These are phyloP conservation scores for Cryptosporidium tyzzeri DNA, from an alignment of 169 alveolate genomes.

Conservation along the genomic window DNA sequence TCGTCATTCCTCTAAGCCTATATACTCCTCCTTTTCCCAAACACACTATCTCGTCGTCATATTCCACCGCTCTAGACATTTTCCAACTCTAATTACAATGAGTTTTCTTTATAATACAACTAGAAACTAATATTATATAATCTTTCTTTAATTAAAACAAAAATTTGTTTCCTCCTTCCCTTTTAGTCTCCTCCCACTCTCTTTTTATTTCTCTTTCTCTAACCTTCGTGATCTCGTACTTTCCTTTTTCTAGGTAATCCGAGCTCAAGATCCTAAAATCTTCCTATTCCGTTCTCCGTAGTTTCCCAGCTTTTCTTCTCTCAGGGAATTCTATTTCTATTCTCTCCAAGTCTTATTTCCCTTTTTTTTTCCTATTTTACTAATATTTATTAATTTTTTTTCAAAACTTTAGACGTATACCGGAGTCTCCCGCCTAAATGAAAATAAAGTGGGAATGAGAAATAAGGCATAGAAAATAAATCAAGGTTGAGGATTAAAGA, in stretches of 20 bases:
- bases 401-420: background rate
- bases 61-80: background rate
- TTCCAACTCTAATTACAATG: background rate
- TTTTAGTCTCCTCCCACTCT: background rate
- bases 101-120: background rate
- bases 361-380: background rate
- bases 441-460: background rate
- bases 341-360: background rate
- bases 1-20: constrained; percentile 34
- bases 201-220: background rate
- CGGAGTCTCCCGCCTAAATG: background rate
- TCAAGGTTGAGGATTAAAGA: background rate
- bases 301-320: background rate
- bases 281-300: background rate
- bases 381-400: background rate
- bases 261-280: background rate
- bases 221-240: background rate
- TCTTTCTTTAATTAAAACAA: background rate
- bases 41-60: constrained; percentile 51
- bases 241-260: background rate
- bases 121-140: too few relatives aligned
- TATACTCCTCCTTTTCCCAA: constrained; percentile 65
- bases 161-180: background rate
- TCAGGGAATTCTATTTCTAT: background rate
- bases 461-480: background rate